A percentile compares a stretch with the other conserved stretches of the same genome.
phyloP scores from a whole-genome alignment of 495 filamentous ascomycete genomes.

The Lepidopterella palustris region DNA sequence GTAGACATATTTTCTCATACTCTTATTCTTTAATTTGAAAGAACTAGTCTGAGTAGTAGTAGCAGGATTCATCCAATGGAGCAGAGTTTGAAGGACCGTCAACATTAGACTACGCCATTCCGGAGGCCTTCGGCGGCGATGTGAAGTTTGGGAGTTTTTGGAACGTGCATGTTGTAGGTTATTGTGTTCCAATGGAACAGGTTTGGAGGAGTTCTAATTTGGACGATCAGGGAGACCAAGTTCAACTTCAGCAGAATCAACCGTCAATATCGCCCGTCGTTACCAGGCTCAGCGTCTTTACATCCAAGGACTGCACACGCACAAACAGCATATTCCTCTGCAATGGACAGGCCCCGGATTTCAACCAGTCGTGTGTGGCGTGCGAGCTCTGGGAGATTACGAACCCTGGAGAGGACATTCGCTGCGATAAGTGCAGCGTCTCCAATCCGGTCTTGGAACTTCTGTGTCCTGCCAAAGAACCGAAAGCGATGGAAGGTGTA shows the following conservation, averaged over 20 bases:
- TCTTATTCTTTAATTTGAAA: not conserved
- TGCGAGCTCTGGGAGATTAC: slow-evolving; percentile 21
- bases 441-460: not conserved
- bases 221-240: not conserved
- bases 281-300: slow-evolving; percentile 17
- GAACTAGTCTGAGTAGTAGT: not conserved
- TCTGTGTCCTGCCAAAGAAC: not conserved
- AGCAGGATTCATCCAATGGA: not conserved
- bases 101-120: not conserved
- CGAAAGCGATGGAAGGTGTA: not conserved
- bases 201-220: too few species aligned
- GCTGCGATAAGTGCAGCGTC: slow-evolving; percentile 17
- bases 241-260: not conserved
- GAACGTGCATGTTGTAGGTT: slow-evolving; percentile 1
- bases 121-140: not conserved
- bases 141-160: not conserved
- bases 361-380: slow-evolving; percentile 4
- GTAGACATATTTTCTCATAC: not conserved
- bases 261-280: slow-evolving; percentile 1
- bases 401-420: slow-evolving; percentile 10
- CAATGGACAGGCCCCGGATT: slow-evolving; percentile 4
- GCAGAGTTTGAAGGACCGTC: not conserved
- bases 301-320: slow-evolving; percentile 4
- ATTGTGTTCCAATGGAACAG: not conserved
- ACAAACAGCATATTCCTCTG: slow-evolving; percentile 11